Evolutionary conservation across 2,329 filamentous ascomycete species (phyloP).

Genomic region (Beauveria scarabaeidicola): DNA sequence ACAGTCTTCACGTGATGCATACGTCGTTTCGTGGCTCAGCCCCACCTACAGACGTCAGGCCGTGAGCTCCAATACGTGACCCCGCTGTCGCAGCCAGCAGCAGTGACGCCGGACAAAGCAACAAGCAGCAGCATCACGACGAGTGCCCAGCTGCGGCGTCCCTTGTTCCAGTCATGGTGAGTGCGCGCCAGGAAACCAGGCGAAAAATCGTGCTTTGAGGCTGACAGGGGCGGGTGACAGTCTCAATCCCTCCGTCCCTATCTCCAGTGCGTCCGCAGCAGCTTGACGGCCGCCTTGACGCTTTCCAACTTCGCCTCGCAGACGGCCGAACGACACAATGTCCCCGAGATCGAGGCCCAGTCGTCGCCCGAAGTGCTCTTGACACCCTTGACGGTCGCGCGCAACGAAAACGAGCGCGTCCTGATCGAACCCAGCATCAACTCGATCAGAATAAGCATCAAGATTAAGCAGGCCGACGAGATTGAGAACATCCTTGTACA

Average conservation of each 20-base stretch:
- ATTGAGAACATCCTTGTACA: constrained; percentile 97
- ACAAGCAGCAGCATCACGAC: constrained; percentile 2
- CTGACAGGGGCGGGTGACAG: constrained; percentile 32
- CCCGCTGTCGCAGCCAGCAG: constrained; percentile 10
- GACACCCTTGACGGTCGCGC: constrained; percentile 80
- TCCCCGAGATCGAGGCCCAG: constrained; percentile 90
- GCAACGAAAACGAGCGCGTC: constrained; percentile 96
- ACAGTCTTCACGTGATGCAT: constrained; percentile 6
- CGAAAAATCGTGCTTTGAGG: not conserved
- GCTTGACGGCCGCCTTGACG: constrained; percentile 85
- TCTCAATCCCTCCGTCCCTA: constrained; percentile 96
- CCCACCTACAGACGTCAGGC: constrained; percentile 27
- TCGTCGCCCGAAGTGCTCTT: constrained; percentile 90
- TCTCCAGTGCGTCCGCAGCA: constrained; percentile 90
- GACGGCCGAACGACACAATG: constrained; percentile 93
- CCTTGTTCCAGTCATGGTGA: constrained; percentile 1
- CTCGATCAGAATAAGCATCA: constrained; percentile 92
- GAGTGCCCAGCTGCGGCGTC: not conserved
- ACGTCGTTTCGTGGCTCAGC: constrained; percentile 14
- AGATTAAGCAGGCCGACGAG: constrained; percentile 99
- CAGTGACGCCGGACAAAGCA: constrained; percentile 6
- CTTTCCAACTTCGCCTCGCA: constrained; percentile 93
- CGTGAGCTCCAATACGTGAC: constrained; percentile 19
- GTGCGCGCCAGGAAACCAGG: not conserved
- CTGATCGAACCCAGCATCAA: constrained; percentile 96